phyloP scores from a whole-genome alignment of 257 asterid species.

The Salvia hispanica region DNA sequence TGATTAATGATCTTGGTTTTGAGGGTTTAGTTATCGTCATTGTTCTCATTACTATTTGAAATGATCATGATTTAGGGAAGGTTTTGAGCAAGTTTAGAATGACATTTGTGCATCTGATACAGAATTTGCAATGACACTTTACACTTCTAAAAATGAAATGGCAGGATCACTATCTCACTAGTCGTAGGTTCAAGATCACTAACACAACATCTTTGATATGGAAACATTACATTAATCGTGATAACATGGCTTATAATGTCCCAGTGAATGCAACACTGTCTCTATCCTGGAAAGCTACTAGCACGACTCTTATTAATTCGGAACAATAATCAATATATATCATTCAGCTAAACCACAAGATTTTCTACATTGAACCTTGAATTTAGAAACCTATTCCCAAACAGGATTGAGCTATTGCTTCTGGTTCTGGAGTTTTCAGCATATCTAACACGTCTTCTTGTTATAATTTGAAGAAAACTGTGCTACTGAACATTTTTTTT shows the following conservation, averaged over 20 bases:
- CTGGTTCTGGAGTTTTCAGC: not conserved
- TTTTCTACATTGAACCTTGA: constrained; percentile 2
- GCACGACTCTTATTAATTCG: not conserved
- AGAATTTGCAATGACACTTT: not conserved
- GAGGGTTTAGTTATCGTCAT: not conserved
- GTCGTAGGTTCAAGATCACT: not conserved
- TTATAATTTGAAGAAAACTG: constrained; percentile 2
- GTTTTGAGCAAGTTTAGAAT: constrained; percentile 2
- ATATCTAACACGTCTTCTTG: not conserved
- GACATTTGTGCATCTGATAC: not conserved
- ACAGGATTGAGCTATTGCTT: not conserved
- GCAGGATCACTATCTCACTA: not conserved
- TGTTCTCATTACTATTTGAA: not conserved
- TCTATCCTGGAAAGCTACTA: constrained; percentile 2
- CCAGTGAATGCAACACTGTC: not conserved
- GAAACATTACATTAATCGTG: not conserved
- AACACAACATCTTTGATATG: constrained; percentile 10
- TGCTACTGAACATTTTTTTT: constrained; percentile 27
- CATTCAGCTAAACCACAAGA: not conserved
- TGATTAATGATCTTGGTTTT: not conserved
- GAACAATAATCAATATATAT: not conserved
- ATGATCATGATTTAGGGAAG: not conserved
- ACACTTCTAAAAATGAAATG: not conserved
- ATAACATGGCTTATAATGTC: constrained; percentile 2
- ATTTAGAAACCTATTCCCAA: constrained; percentile 3